phyloP scores from a whole-genome alignment of 1,284 basidiomycete genomes.

The Tilletia setariae region DNA sequence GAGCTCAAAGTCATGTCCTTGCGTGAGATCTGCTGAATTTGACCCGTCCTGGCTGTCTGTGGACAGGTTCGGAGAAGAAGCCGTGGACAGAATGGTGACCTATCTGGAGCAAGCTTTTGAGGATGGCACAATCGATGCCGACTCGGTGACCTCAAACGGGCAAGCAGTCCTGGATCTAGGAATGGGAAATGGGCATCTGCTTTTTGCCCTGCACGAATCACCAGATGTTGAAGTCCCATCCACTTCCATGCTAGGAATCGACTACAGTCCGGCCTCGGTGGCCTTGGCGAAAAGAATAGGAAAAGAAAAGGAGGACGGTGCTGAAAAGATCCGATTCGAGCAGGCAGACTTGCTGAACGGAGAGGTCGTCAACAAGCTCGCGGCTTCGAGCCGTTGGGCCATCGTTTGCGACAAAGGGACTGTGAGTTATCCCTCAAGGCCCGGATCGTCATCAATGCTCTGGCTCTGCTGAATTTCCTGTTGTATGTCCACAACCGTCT shows the following conservation, averaged over 20 bases:
- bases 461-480: neutral
- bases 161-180: conserved; percentile 60
- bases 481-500: neutral
- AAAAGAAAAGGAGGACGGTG: conserved; percentile 28
- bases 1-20: conserved; percentile 22
- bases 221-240: conserved; percentile 66
- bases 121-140: neutral
- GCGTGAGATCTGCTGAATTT: too few species aligned
- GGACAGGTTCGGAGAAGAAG: conserved; percentile 76
- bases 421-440: neutral
- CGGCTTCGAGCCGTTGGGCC: conserved; percentile 42
- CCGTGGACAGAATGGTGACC: conserved; percentile 70
- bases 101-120: conserved; percentile 28
- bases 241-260: conserved; percentile 66
- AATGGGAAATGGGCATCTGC: conserved; percentile 77
- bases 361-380: conserved; percentile 18
- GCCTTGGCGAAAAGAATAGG: conserved; percentile 52
- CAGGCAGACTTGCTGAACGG: conserved; percentile 50
- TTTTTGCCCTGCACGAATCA: conserved; percentile 64
- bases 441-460: neutral
- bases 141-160: conserved; percentile 12
- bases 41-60: neutral
- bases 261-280: conserved; percentile 75
- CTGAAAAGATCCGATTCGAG: conserved; percentile 45
- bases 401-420: conserved; percentile 55